phyloP scores from a whole-genome alignment of 1,139 yeast genomes.

The Saccharomycopsis crataegensis region DNA sequence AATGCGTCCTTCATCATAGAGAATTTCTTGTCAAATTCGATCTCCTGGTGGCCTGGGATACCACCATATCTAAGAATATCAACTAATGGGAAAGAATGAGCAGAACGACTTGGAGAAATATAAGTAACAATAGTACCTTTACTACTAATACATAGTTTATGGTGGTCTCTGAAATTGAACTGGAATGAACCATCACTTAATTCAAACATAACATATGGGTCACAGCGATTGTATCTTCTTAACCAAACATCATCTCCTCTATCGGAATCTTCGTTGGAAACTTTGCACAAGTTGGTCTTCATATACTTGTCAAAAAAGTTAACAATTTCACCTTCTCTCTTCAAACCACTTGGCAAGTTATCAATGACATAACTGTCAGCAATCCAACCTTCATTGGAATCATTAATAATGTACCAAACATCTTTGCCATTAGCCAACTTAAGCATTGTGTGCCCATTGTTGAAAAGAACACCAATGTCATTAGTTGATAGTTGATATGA shows the following conservation, averaged over 20 bases:
- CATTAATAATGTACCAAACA: slow-evolving; percentile 54
- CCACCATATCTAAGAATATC: slow-evolving; percentile 55
- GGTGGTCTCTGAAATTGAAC: slow-evolving; percentile 92
- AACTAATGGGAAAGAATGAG: slow-evolving; percentile 61
- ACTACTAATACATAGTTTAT: slow-evolving; percentile 73
- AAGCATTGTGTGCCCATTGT: slow-evolving; percentile 73
- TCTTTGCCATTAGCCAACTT: slow-evolving; percentile 57
- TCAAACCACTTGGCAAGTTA: slow-evolving; percentile 52
- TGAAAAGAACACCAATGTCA: slow-evolving; percentile 86
- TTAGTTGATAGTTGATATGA: slow-evolving; percentile 88
- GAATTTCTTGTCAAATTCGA: slow-evolving; percentile 38
- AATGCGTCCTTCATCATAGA: slow-evolving; percentile 27
- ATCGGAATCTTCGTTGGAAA: slow-evolving; percentile 44
- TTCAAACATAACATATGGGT: slow-evolving; percentile 84
- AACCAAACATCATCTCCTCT: slow-evolving; percentile 57
- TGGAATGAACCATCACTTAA: slow-evolving; percentile 89
- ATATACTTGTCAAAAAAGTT: slow-evolving; percentile 79
- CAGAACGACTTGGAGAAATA: slow-evolving; percentile 68
- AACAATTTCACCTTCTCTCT: slow-evolving; percentile 72
- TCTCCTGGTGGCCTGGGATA: slow-evolving; percentile 56
- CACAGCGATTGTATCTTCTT: slow-evolving; percentile 73
- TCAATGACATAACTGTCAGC: slow-evolving; percentile 53
- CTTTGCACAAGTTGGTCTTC: slow-evolving; percentile 74
- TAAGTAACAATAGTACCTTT: slow-evolving; percentile 73
- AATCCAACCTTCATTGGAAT: slow-evolving; percentile 63